Evolutionary conservation across 1,284 basidiomycete species (phyloP).

Genomic region (Xerocomus minutiporus): DNA sequence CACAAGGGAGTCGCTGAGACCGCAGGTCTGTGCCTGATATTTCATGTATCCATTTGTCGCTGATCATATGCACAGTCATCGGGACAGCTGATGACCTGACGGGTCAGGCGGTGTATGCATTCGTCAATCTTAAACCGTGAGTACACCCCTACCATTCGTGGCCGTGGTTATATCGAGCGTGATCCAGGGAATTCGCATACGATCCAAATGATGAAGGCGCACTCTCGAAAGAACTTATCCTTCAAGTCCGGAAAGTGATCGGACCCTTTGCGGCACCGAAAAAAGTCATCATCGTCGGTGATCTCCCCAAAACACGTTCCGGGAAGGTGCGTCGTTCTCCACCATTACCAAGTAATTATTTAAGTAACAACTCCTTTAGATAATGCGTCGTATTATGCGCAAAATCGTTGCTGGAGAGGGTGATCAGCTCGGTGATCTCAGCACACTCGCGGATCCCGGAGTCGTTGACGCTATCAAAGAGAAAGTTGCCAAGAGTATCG

Average conservation of each 20-base stretch:
- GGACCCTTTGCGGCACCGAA: slow-evolving; percentile 95
- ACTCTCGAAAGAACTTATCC: slow-evolving; percentile 83
- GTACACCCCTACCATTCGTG: slow-evolving; percentile 20
- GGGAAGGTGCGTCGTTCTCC: slow-evolving; percentile 66
- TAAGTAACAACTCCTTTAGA: slow-evolving; percentile 39
- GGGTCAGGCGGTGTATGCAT: slow-evolving; percentile 82
- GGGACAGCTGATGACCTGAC: slow-evolving; percentile 87
- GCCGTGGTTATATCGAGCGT: neutral
- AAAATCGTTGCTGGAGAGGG: slow-evolving; percentile 94
- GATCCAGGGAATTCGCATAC: slow-evolving; percentile 74
- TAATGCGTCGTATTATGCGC: slow-evolving; percentile 91
- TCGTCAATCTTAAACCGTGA: slow-evolving; percentile 77
- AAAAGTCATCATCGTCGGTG: slow-evolving; percentile 81
- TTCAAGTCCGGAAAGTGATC: slow-evolving; percentile 95
- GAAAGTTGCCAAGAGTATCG: slow-evolving; percentile 51
- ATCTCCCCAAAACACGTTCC: slow-evolving; percentile 95
- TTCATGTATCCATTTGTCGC: neutral
- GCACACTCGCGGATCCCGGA: slow-evolving; percentile 83
- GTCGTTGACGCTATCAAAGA: slow-evolving; percentile 79
- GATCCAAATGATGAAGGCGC: slow-evolving; percentile 64
- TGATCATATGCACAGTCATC: slow-evolving; percentile 53
- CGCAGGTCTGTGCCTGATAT: slow-evolving; percentile 46
- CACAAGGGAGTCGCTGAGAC: slow-evolving; percentile 96
- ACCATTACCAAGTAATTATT: neutral
- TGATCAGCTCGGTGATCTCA: slow-evolving; percentile 90